Percentiles rank a stretch among this genome's conserved stretches.
These are phyloP conservation scores for Beauveria rudraprayagi DNA, from an alignment of 2,329 filamentous ascomycete genomes.

Conservation along the genomic window DNA sequence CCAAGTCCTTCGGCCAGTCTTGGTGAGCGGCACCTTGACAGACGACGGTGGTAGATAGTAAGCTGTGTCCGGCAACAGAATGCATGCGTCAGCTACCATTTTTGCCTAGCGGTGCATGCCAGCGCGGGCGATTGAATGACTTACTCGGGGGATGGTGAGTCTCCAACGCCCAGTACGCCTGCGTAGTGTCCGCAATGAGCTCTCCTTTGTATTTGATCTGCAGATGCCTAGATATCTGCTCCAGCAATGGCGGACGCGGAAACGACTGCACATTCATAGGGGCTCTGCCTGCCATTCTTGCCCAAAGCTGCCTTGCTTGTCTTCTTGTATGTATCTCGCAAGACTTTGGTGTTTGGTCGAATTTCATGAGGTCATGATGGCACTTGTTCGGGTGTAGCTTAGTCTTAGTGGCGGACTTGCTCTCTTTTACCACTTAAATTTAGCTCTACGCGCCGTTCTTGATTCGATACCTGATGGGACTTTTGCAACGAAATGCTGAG, in stretches of 20 bases:
- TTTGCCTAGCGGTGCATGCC: background rate
- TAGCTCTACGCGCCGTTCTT: too few relatives aligned
- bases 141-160: conserved; percentile 54
- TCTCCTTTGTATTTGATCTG: conserved; percentile 47
- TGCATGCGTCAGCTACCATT: background rate
- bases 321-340: background rate
- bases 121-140: conserved; percentile 8
- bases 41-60: conserved; percentile 51
- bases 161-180: conserved; percentile 55
- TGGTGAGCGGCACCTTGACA: conserved; percentile 37
- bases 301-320: background rate
- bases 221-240: conserved; percentile 45
- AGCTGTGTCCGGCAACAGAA: conserved; percentile 26
- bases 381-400: background rate
- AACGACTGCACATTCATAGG: conserved; percentile 49
- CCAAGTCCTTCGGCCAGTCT: conserved; percentile 36
- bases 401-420: conserved; percentile 12
- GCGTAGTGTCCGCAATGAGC: conserved; percentile 48
- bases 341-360: background rate
- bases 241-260: conserved; percentile 49
- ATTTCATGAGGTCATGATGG: conserved; percentile 1
- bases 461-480: too few relatives aligned
- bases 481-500: too few relatives aligned
- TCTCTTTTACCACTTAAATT: too few relatives aligned
- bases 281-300: conserved; percentile 28